Evolutionary conservation across 1,284 basidiomycete species (phyloP), one percentile per base, ranked within the genome.

Genomic region (Peniophora sp.): DNA sequence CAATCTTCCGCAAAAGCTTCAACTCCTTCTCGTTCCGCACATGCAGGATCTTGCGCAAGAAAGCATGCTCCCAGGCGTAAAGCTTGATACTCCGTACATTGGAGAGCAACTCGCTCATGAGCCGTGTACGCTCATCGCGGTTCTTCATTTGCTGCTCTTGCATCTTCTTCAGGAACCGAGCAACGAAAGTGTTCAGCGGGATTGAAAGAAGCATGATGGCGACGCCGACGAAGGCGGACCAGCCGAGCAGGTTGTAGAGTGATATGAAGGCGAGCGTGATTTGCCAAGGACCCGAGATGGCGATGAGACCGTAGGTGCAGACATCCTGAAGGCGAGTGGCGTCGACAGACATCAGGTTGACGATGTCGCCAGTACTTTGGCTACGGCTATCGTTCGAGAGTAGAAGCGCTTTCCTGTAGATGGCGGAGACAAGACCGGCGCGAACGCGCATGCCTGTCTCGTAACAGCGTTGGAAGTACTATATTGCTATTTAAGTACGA

Each of bases 71-170:
- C 95, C 88, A 91, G 8, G 82, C 85, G 60, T 90, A 89, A 3
- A 91, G 67, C 62, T 91, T 89, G 61, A 91, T 87, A 57, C 84
- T 92, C 65, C 91, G 88, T 63, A 98, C 97, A 63, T 96, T 97
- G 55, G 83, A 80, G 12, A 97, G 71, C 22, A 96, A 72, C 63
- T 92, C 90, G 51, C 76, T 88, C 88, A 90, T 90, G 37, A 88
- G 64, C 46, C 82, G 70, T 9, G 87, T 89, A 36, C 88, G 76
- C 58, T 80, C 74, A 60, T 89, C 87, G 55, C 93, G 79, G 64
- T 89, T 92, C 67, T 91, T 92, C 95, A 97, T 97, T 64, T 97
- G 91, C 58, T 81, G 61, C 55, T 90, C 81, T 63, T 95, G 90
- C 71, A 95, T 79, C 47, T 68, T 74, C 64, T 96, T 96, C 55